Evolutionary conservation across 2,329 filamentous ascomycete genomes (phyloP), one percentile per base, ranked within the genome.

Genomic region (Rosellinia necatrix): DNA sequence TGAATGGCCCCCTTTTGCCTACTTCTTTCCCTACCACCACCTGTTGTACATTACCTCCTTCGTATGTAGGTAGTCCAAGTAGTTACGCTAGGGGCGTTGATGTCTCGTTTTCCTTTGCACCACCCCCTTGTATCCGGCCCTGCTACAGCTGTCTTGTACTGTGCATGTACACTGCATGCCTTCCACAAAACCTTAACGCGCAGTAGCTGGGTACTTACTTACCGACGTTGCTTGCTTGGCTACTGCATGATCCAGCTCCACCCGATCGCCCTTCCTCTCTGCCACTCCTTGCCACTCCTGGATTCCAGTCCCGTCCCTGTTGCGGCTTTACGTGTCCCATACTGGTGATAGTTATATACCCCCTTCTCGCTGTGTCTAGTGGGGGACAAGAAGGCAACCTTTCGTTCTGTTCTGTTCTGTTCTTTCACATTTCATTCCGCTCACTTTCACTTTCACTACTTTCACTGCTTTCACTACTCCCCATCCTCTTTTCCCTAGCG

Each of bases 171-270:
- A 40, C 17, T 40, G 13, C 37, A 3, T 17, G 12, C 17, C 1
- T 19, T 44, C 12, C 27, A 12, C 32, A n/a, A n/a, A n/a, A n/a
- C n/a, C n/a, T n/a, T n/a, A n/a, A n/a, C n/a, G n/a, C n/a, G n/a
- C n/a, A n/a, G n/a, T n/a, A n/a, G n/a, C n/a, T n/a, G n/a, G n/a
- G n/a, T n/a, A n/a, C n/a, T n/a, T n/a, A n/a, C n/a, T n/a, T n/a
- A n/a, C n/a, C n/a, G n/a, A n/a, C n/a, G n/a, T n/a, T n/a, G n/a
- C 34, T 8, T 21, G 19, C 35, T 25, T 21, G 27, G 19, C 29
- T 44, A 37, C 56, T 35, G 56, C 56, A 55, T 58, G 56, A 58
- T 51, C 35, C 15, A 47, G 22, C 40, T 35, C 57, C 53, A 37
- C 57, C 19, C 19, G 47, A 58, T 58, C 53, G 38, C 12, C 58